Evolutionary conservation across 163 green algal species (phyloP).

Genomic region (Scenedesmus sp.): DNA sequence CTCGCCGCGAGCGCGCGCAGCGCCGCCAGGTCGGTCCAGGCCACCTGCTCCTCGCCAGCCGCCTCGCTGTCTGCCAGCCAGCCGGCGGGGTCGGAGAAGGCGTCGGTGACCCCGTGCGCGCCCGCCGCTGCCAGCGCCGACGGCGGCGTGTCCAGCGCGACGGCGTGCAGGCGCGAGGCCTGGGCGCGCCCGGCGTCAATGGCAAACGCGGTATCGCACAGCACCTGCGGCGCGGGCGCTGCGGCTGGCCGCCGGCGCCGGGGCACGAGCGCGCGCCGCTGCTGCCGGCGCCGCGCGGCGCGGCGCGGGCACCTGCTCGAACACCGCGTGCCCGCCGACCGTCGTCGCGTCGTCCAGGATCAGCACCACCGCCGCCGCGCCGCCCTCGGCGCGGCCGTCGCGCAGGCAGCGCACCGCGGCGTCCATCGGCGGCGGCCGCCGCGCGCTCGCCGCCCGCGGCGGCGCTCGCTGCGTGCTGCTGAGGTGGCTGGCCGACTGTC

Average conservation of each 20-base stretch:
- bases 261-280: too few relatives aligned
- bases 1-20: conserved; percentile 23
- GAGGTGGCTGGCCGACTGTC: too few relatives aligned
- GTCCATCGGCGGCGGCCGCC: conserved; percentile 22
- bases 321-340: not conserved
- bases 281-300: too few relatives aligned
- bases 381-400: not conserved
- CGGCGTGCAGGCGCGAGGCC: conserved; percentile 16
- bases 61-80: conserved; percentile 21
- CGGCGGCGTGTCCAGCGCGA: conserved; percentile 23
- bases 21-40: conserved; percentile 9
- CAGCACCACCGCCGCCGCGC: not conserved
- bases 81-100: conserved; percentile 19
- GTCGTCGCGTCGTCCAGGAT: not conserved
- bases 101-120: conserved; percentile 13
- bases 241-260: too few relatives aligned
- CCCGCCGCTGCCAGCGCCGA: conserved; percentile 30
- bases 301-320: conserved; percentile 10
- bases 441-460: not conserved
- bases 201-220: not conserved
- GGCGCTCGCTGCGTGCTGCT: not conserved
- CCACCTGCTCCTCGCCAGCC: not conserved
- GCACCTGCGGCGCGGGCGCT: not conserved
- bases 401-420: conserved; percentile 9
- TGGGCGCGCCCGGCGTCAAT: conserved; percentile 8